These are phyloP conservation scores for Geosmithia morbida DNA, from an alignment of 2,329 filamentous ascomycete species.

Conservation along the genomic window DNA sequence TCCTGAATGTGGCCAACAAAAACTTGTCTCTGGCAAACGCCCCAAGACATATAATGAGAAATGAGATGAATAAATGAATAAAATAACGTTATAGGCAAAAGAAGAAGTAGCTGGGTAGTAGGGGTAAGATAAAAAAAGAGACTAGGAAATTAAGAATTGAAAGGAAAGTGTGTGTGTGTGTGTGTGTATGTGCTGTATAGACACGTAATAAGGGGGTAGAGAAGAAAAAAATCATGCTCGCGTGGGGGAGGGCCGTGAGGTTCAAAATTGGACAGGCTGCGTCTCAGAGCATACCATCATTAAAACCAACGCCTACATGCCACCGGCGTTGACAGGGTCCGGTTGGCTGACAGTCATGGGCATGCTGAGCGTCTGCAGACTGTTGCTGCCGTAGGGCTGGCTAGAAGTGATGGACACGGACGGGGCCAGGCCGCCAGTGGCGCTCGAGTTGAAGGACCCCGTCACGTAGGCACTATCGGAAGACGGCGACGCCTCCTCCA, in stretches of 20 bases:
- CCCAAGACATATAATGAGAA: too few species aligned
- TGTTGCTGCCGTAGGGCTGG: constrained; percentile 30
- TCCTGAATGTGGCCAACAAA: too few species aligned
- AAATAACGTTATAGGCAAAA: too few species aligned
- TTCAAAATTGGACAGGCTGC: constrained; percentile 3
- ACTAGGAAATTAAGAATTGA: too few species aligned
- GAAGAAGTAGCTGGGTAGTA: too few species aligned
- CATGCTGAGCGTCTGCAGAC: constrained; percentile 47
- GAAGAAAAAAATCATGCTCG: background rate
- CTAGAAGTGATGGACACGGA: constrained; percentile 7
- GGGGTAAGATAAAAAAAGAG: too few species aligned
- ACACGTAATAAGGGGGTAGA: background rate
- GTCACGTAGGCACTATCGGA: constrained; percentile 51
- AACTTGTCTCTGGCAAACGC: too few species aligned
- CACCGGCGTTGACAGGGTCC: constrained; percentile 26
- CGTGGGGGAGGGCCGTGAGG: background rate
- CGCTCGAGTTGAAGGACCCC: constrained; percentile 31
- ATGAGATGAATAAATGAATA: too few species aligned
- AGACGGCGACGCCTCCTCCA: constrained; percentile 65
- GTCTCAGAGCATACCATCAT: background rate
- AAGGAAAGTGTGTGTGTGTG: too few species aligned
- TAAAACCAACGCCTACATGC: constrained; percentile 11
- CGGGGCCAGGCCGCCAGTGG: constrained; percentile 6
- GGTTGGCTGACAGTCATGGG: constrained; percentile 49
- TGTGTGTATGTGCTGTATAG: too few species aligned